Conservation (phyloP, 208 protist genomes). For the Polymyxa betae region DNA sequence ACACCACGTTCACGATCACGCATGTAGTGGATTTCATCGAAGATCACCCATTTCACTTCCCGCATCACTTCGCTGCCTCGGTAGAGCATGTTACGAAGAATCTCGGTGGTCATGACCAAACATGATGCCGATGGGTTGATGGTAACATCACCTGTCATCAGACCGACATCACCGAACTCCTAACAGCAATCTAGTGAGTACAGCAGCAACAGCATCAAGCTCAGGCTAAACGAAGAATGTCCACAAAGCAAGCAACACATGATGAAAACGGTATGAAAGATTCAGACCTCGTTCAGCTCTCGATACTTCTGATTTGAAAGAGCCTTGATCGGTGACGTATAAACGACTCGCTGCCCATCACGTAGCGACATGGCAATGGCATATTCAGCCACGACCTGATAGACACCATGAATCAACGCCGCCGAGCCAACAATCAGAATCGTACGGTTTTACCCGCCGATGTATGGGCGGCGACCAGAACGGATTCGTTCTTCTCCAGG, state of each 20-base stretch:
- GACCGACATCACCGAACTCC: slow-evolving; percentile 84
- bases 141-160: slow-evolving; percentile 90
- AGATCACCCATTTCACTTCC: slow-evolving; percentile 74
- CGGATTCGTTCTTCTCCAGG: slow-evolving; percentile 86
- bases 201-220: background rate
- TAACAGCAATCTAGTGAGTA: slow-evolving; percentile 59
- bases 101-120: slow-evolving; percentile 79
- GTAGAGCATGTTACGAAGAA: slow-evolving; percentile 78
- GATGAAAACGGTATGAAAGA: slow-evolving; percentile 83
- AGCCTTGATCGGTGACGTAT: slow-evolving; percentile 99
- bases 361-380: slow-evolving; percentile 95
- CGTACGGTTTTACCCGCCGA: slow-evolving; percentile 98
- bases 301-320: slow-evolving; percentile 99
- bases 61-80: slow-evolving; percentile 68
- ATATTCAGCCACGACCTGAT: slow-evolving; percentile 91
- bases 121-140: slow-evolving; percentile 62
- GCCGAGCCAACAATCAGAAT: background rate
- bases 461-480: slow-evolving; percentile 99
- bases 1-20: slow-evolving; percentile 92
- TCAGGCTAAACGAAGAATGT: too few relatives aligned
- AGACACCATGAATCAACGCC: background rate
- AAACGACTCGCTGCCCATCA: slow-evolving; percentile 97
- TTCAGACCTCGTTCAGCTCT: slow-evolving; percentile 94
- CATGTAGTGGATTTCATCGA: slow-evolving; percentile 99
- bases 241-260: slow-evolving; percentile 4